A percentile compares a stretch with the other conserved stretches of the same genome.
These are phyloP conservation scores for Actinidia arguta DNA, from an alignment of 179 eudicot species.

Conservation along the genomic window DNA sequence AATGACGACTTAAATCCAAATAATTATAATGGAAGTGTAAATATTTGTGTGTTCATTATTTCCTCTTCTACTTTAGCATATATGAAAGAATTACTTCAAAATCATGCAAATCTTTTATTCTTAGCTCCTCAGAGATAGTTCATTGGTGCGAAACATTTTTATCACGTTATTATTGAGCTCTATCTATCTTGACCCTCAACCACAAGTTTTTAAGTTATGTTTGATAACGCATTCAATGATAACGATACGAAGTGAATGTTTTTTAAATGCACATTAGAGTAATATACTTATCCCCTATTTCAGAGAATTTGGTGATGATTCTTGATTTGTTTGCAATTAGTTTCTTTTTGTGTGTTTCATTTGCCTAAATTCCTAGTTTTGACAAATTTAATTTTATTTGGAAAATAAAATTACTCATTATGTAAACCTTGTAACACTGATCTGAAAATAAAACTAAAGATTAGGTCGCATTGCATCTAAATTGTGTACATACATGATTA, in stretches of 20 bases:
- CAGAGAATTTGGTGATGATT: neutral
- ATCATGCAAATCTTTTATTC: neutral
- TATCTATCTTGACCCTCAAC: neutral
- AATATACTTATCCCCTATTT: neutral
- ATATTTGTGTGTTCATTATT: neutral
- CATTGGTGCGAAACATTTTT: neutral
- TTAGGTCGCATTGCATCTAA: too few species aligned
- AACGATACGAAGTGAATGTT: neutral
- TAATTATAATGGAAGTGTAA: neutral
- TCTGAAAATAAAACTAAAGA: too few species aligned
- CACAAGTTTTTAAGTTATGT: neutral
- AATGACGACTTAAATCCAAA: neutral
- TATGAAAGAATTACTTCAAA: neutral
- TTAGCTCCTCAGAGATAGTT: neutral
- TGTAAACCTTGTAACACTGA: too few species aligned
- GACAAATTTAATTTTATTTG: neutral
- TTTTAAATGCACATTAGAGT: neutral
- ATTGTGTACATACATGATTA: too few species aligned
- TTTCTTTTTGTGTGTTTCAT: neutral
- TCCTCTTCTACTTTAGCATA: too few species aligned
- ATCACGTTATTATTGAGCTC: neutral
- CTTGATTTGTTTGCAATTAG: neutral
- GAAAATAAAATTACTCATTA: neutral
- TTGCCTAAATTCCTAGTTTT: neutral
- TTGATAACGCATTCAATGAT: neutral